phyloP scores from a whole-genome alignment of 805 yeast genomes.

The Starmerella bombi region DNA sequence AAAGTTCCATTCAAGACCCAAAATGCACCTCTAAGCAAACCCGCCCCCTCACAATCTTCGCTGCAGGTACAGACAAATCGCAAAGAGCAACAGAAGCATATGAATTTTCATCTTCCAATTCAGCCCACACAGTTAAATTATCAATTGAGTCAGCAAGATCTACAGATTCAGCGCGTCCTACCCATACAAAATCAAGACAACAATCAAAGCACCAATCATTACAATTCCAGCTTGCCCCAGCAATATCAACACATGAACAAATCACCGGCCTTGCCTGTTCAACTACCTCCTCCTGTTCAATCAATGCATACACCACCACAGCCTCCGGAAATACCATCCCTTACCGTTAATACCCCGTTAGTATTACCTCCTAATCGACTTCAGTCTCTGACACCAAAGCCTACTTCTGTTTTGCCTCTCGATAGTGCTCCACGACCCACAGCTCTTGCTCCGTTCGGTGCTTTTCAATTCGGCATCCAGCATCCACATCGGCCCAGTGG shows the following conservation, averaged over 20 bases:
- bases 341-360: neutral
- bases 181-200: too few relatives aligned
- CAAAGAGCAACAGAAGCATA: too few relatives aligned
- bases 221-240: neutral
- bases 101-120: too few relatives aligned
- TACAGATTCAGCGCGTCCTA: too few relatives aligned
- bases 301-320: neutral
- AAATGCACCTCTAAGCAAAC: too few relatives aligned
- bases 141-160: too few relatives aligned
- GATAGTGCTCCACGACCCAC: neutral
- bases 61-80: neutral
- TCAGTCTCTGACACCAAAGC: too few relatives aligned
- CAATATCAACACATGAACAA: too few relatives aligned
- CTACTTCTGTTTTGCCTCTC: neutral
- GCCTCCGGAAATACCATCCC: neutral
- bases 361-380: neutral
- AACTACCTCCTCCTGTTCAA: neutral
- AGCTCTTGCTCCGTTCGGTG: neutral
- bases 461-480: too few relatives aligned
- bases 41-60: neutral
- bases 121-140: neutral
- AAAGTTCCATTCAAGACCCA: slow-evolving; percentile 12
- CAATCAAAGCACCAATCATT: neutral
- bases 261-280: neutral
- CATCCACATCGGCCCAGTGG: neutral